These are phyloP conservation scores for Priceomyces haplophilus DNA, from an alignment of 805 yeast species.

Conservation along the genomic window DNA sequence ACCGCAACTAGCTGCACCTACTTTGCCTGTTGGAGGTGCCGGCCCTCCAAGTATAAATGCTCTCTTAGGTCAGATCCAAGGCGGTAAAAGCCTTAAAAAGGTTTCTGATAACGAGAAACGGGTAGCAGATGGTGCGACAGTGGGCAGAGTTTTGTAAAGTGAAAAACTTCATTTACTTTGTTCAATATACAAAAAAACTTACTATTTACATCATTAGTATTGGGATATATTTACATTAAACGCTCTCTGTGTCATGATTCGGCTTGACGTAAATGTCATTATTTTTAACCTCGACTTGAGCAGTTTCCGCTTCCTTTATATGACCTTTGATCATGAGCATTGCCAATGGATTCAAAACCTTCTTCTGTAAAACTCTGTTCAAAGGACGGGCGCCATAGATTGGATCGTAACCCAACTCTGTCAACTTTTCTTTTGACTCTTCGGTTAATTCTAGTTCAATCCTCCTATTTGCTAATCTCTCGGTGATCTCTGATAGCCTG, in stretches of 20 bases:
- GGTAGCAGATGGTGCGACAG: conserved; percentile 43
- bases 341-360: conserved; percentile 87
- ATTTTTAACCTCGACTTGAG: conserved; percentile 24
- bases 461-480: conserved; percentile 73
- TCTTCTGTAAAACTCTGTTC: conserved; percentile 82
- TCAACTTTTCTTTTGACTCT: conserved; percentile 73
- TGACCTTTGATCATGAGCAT: conserved; percentile 75
- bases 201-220: conserved; percentile 6
- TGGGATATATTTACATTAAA: background rate
- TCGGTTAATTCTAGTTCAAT: conserved; percentile 55
- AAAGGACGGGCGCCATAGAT: conserved; percentile 95
- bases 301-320: conserved; percentile 43
- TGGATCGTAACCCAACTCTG: conserved; percentile 86
- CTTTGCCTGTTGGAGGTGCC: conserved; percentile 24
- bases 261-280: conserved; percentile 27
- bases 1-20: conserved; percentile 19
- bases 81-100: conserved; percentile 50
- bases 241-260: conserved; percentile 22
- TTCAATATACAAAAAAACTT: background rate
- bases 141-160: conserved; percentile 45
- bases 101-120: conserved; percentile 49
- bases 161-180: background rate
- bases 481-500: conserved; percentile 76
- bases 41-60: conserved; percentile 40
- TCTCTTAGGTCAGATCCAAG: conserved; percentile 53